Conservation (phyloP, 2,329 filamentous ascomycete genomes). For the Aspergillus felis region DNA sequence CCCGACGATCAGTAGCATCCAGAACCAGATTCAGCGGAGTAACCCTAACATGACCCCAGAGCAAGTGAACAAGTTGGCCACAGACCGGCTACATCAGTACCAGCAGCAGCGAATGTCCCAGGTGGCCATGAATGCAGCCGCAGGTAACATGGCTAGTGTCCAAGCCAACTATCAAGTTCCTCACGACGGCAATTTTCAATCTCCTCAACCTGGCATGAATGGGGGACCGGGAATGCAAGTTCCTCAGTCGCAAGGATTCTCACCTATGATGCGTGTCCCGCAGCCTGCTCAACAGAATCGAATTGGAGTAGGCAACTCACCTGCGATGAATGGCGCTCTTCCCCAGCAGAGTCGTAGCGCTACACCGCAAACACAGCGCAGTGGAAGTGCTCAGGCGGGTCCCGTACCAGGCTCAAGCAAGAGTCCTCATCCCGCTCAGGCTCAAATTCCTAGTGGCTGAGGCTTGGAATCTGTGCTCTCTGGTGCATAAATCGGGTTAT, state of each 20-base stretch:
- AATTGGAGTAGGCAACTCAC: constrained; percentile 36
- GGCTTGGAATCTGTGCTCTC: not conserved
- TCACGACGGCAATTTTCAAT: constrained; percentile 36
- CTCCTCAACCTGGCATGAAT: constrained; percentile 32
- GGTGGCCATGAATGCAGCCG: constrained; percentile 50
- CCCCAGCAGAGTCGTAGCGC: constrained; percentile 42
- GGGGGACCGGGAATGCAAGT: constrained; percentile 39
- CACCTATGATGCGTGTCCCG: constrained; percentile 51
- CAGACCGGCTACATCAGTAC: constrained; percentile 47
- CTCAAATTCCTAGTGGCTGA: constrained; percentile 38
- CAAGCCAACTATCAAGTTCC: constrained; percentile 39
- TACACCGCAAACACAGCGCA: constrained; percentile 45
- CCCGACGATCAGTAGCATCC: constrained; percentile 52
- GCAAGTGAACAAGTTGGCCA: constrained; percentile 52
- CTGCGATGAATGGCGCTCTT: constrained; percentile 43
- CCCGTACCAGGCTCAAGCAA: constrained; percentile 35
- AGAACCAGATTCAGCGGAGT: constrained; percentile 49
- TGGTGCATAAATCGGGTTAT: not conserved
- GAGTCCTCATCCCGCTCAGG: constrained; percentile 41
- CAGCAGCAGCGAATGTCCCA: constrained; percentile 49
- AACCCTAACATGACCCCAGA: constrained; percentile 52
- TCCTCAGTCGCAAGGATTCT: constrained; percentile 48
- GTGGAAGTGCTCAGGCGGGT: constrained; percentile 41
- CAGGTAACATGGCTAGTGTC: constrained; percentile 42
- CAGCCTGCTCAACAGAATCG: constrained; percentile 44